Base-by-base conservation (phyloP, 2,329 filamentous ascomycete genomes). In the Nigrospora sphaerica region DNA sequence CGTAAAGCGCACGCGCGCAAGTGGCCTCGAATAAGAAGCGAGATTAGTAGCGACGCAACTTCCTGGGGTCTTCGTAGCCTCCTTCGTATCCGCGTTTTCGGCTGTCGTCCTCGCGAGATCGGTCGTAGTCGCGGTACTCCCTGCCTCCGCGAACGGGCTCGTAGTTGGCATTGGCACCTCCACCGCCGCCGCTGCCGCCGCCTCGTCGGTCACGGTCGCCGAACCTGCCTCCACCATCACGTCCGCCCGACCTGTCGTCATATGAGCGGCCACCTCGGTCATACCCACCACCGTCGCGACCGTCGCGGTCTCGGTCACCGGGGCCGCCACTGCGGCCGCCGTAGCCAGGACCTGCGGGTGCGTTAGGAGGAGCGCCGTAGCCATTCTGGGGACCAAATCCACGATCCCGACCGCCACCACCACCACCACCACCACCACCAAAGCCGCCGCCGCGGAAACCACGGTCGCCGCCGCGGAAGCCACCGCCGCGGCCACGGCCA, bases 21-120 rank as follows among this genome's bases (percentile, higher is more conserved):
- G 23, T 34, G 12, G 40, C 40, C 40, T 19, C 40, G 16, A 39
- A 14, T n/a, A 67, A 60, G 52, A 50, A 51, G 54, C 54, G 51
- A 44, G 61, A 70, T 71, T 57, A 64, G 68, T 85, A 85, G 53
- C 81, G 78, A 53, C 81, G 79, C 51, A 83, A 62, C 66, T 85
- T 85, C 48, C 78, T 68, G 42, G 81, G 78, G 66, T 95, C 91
- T 61, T 95, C 89, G 69, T 91, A 85, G 54, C 80, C 78, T 62
- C 83, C 83, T 44, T 95, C 90, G 66, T 86, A 89, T 44, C 82
- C 76, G 62, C 84, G 80, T 74, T 87, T 78, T 62, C 80, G 67
- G 66, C 70, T 73, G 54, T 79, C 77, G 55, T 81, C 78, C 44
- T 80, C 77, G 52, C 74, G 69, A 46, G 73, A 74, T 53, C 75